A percentile compares a stretch with the other conserved stretches of the same genome.
These are phyloP conservation scores for Vaccinium macrocarpon DNA, from an alignment of 148 eudicot species.

Conservation along the genomic window DNA sequence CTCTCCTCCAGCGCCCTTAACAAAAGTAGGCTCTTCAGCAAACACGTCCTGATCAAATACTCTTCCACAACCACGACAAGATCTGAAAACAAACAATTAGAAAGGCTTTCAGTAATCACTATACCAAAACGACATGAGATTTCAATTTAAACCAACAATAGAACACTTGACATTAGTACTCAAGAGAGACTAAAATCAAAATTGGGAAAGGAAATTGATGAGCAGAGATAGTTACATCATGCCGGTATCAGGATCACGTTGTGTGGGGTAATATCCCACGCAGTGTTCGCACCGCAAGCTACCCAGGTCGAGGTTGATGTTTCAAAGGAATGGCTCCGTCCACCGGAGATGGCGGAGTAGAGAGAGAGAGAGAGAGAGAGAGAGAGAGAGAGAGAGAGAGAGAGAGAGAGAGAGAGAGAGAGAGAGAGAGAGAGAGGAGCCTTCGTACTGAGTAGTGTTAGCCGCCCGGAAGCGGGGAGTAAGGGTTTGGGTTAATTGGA, in stretches of 20 bases:
- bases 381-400: no score
- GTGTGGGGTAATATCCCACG: background rate
- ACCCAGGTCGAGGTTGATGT: background rate
- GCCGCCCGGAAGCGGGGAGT: no score
- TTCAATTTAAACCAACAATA: no score
- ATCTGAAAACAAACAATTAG: constrained; percentile 25
- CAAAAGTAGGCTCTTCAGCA: constrained; percentile 37
- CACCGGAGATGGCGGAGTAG: background rate
- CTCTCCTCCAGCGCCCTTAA: constrained; percentile 36
- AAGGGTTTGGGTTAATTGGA: no score
- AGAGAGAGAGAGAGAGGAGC: no score
- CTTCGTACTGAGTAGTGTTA: no score
- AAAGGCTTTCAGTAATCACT: background rate
- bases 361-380: background rate
- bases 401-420: no score
- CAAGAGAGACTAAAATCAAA: background rate
- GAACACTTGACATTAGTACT: background rate
- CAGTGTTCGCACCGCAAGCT: constrained; percentile 7
- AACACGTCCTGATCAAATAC: constrained; percentile 32
- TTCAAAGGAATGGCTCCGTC: background rate
- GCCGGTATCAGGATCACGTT: background rate
- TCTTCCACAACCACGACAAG: constrained; percentile 43
- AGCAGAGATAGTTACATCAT: background rate
- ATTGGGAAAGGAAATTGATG: background rate
- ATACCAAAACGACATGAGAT: no score